A percentile compares a stretch with the other conserved stretches of the same genome.
Evolutionary conservation across 2,329 filamentous ascomycete species (phyloP).

Genomic region (Aspergillus sp.): DNA sequence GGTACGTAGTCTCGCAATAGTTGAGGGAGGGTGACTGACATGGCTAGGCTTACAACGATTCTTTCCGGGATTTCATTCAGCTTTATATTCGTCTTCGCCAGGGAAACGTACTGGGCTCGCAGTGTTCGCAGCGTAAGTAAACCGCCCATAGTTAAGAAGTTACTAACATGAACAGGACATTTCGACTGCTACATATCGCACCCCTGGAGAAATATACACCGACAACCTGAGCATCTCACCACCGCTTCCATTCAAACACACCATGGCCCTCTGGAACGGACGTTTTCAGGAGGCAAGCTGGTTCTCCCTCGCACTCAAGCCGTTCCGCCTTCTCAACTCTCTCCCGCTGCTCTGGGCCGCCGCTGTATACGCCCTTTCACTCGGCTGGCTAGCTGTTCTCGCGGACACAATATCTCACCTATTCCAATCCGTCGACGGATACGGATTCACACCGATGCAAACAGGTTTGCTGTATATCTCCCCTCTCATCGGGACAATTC

Average conservation of each 20-base stretch:
- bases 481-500: slow-evolving; percentile 2
- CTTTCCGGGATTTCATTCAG: neutral
- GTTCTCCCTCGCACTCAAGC: neutral
- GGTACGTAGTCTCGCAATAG: neutral
- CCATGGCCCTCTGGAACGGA: neutral
- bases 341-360: neutral
- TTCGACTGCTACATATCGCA: accelerated
- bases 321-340: neutral
- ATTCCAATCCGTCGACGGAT: neutral
- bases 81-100: neutral
- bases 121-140: neutral
- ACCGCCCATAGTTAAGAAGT: too few species aligned
- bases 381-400: neutral
- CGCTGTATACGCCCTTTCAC: neutral
- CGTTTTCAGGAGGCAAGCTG: neutral
- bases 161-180: neutral
- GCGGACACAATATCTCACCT: slow-evolving; percentile 5
- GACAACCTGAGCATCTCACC: slow-evolving; percentile 3
- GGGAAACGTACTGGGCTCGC: slow-evolving; percentile 6
- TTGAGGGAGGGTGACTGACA: neutral
- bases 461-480: slow-evolving; percentile 1
- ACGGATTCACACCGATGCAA: slow-evolving; percentile 4
- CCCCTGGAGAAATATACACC: neutral
- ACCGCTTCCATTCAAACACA: neutral
- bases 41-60: neutral